Evolutionary conservation across 208 protist genomes (phyloP).

Genomic region (Leishmania braziliensis): DNA sequence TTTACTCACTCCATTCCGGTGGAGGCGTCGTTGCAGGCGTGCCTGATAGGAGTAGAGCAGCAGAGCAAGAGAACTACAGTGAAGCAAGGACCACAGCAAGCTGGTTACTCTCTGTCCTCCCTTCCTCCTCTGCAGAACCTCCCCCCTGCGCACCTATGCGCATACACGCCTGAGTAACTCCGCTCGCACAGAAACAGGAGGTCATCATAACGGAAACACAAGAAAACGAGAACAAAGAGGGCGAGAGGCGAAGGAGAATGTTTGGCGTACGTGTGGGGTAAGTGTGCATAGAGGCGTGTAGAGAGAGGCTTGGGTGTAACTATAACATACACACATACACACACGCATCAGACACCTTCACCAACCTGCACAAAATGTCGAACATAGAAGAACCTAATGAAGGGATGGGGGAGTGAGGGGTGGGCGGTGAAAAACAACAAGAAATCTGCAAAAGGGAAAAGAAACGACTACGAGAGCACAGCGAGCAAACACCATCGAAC

Average conservation of each 20-base stretch:
- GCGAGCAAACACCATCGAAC: not conserved
- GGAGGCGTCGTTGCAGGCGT: not conserved
- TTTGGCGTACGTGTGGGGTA: no score
- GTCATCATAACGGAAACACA: not conserved
- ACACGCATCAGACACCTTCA: not conserved
- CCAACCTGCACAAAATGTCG: not conserved
- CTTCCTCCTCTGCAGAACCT: not conserved
- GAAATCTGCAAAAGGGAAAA: not conserved
- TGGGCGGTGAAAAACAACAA: not conserved
- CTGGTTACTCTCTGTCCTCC: not conserved
- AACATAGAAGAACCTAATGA: not conserved
- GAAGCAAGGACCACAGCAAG: not conserved
- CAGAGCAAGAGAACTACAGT: not conserved
- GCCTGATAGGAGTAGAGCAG: not conserved
- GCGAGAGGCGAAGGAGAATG: not conserved
- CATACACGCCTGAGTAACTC: not conserved
- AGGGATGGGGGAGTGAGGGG: not conserved
- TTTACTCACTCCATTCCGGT: not conserved
- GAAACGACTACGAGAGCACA: not conserved
- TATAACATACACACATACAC: not conserved
- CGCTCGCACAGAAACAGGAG: not conserved
- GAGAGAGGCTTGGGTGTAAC: not conserved
- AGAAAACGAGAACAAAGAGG: not conserved
- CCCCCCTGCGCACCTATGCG: not conserved
- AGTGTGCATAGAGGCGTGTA: no score